Evolutionary conservation across 441 rosid genomes (phyloP).

Genomic region (Caryocar brasiliense): DNA sequence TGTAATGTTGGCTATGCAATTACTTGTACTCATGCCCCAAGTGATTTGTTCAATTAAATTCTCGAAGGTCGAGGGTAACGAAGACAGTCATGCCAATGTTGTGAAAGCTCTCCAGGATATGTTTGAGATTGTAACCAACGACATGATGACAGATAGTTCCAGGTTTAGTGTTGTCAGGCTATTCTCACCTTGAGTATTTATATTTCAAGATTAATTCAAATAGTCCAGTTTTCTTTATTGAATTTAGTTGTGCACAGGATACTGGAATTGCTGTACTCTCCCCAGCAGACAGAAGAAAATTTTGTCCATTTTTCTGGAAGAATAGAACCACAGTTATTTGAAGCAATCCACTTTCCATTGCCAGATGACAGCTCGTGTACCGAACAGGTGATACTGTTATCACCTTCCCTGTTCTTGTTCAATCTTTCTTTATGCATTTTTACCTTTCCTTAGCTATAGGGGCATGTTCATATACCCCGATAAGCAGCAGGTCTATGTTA

Average conservation of each 20-base stretch:
- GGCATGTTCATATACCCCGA: not conserved
- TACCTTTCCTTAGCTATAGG: not conserved
- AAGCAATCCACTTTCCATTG: constrained; percentile 73
- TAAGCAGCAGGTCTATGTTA: not conserved
- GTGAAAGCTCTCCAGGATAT: constrained; percentile 90
- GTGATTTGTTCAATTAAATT: constrained; percentile 6
- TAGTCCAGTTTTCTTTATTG: constrained; percentile 9
- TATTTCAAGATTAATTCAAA: constrained; percentile 6
- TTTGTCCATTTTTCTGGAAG: constrained; percentile 33
- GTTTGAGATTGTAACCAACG: constrained; percentile 78
- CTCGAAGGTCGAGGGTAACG: constrained; percentile 57
- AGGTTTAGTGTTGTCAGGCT: constrained; percentile 40
- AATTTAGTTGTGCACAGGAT: constrained; percentile 35
- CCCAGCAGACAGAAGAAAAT: constrained; percentile 28
- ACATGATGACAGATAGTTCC: constrained; percentile 71
- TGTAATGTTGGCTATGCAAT: not conserved
- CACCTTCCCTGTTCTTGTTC: not conserved
- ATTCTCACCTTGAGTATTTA: constrained; percentile 1
- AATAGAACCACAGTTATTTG: constrained; percentile 71
- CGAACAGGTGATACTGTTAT: constrained; percentile 39
- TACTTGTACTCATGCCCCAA: not conserved
- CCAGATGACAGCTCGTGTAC: constrained; percentile 54
- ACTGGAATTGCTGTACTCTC: constrained; percentile 33
- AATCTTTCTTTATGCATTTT: not conserved
- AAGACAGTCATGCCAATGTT: constrained; percentile 42